phyloP scores from a whole-genome alignment of 2,329 filamentous ascomycete genomes.

The Pseudocercospora crystallina region DNA sequence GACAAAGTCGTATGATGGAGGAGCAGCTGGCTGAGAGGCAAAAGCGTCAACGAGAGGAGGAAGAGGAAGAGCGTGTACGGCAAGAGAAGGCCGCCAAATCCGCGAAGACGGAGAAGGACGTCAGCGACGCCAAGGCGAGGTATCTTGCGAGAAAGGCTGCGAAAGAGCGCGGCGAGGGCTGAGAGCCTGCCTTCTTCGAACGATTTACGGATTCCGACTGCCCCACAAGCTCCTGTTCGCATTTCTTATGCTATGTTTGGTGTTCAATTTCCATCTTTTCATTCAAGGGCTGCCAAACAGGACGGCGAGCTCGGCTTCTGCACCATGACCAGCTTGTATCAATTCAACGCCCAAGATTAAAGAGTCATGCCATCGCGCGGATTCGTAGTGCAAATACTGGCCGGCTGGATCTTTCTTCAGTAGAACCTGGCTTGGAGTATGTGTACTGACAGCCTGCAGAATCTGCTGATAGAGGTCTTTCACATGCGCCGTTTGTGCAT shows the following conservation, averaged over 20 bases:
- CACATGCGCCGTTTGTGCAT: too few species aligned
- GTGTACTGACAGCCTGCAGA: too few species aligned
- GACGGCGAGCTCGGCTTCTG: constrained; percentile 32
- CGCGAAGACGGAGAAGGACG: constrained; percentile 73
- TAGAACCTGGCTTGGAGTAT: too few species aligned
- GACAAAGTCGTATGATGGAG: constrained; percentile 77
- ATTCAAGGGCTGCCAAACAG: constrained; percentile 8
- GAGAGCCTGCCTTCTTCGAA: constrained; percentile 9
- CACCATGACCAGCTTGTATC: constrained; percentile 34
- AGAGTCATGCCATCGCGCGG: constrained; percentile 29
- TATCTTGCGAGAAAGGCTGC: constrained; percentile 76
- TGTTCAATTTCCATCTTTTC: too few species aligned
- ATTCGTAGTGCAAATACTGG: constrained; percentile 7
- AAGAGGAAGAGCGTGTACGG: constrained; percentile 64
- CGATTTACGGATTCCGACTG: too few species aligned
- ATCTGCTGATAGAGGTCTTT: too few species aligned
- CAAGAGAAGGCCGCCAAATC: constrained; percentile 69
- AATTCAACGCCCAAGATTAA: constrained; percentile 32
- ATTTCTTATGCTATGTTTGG: too few species aligned
- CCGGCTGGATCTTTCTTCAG: too few species aligned
- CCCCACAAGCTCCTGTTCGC: too few species aligned
- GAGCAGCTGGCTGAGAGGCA: constrained; percentile 71
- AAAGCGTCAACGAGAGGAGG: constrained; percentile 68
- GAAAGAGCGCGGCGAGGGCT: constrained; percentile 52
- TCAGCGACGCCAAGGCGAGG: constrained; percentile 74